Evolutionary conservation across 177 flowering plant genomes (phyloP).

Genomic region (Tripterygium wilfordii): DNA sequence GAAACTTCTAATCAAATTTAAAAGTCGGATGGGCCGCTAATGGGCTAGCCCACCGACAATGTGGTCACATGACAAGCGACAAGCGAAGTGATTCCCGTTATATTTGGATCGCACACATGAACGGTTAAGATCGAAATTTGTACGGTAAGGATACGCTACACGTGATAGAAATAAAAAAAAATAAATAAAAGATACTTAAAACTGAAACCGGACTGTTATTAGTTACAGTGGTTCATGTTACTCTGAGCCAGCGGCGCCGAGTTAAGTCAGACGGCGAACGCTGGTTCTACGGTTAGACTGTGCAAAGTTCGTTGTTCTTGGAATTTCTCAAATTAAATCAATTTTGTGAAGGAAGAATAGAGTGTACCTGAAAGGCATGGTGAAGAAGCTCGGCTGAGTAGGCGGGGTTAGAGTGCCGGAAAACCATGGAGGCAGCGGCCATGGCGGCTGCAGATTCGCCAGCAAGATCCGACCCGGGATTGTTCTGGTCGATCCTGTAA

Average conservation of each 20-base stretch:
- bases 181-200: no score
- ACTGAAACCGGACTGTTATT: no score
- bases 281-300: no score
- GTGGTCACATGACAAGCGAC: conserved; percentile 18
- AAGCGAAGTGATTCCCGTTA: neutral
- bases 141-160: conserved; percentile 6
- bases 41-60: conserved; percentile 21
- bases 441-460: conserved; percentile 95
- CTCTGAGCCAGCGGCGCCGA: no score
- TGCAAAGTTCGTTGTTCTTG: no score
- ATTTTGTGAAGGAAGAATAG: neutral
- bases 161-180: conserved; percentile 11
- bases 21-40: neutral
- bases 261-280: no score
- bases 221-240: no score
- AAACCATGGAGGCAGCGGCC: conserved; percentile 89
- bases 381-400: conserved; percentile 56
- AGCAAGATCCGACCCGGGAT: conserved; percentile 93
- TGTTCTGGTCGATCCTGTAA: conserved; percentile 58
- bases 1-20: no score
- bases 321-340: no score
- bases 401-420: conserved; percentile 56
- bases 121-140: conserved; percentile 17
- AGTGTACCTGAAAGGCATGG: conserved; percentile 64
- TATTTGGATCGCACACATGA: conserved; percentile 6